A percentile compares a stretch with the other conserved stretches of the same genome.
phyloP scores from a whole-genome alignment of 2,329 filamentous ascomycete genomes.

The Chlorencoelia australis region DNA sequence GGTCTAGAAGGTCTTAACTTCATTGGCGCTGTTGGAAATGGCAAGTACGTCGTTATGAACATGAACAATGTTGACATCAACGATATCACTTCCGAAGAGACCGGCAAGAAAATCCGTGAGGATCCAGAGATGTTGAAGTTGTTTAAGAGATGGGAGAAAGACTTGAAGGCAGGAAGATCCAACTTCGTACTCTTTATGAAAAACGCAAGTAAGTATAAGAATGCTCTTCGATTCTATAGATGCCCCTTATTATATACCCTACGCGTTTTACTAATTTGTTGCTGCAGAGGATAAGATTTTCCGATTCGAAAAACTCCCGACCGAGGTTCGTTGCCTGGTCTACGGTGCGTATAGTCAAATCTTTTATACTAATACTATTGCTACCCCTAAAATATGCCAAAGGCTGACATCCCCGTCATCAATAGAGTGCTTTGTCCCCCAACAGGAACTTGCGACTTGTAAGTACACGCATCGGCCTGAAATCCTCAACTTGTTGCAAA shows the following conservation, averaged over 20 bases:
- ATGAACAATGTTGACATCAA: slow-evolving; percentile 5
- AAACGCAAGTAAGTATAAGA: slow-evolving; percentile 10
- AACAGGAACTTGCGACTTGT: slow-evolving; percentile 8
- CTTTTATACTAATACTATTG: background rate
- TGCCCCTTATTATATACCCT: background rate
- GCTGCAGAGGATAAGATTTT: slow-evolving; percentile 11
- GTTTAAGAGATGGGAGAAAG: slow-evolving; percentile 5
- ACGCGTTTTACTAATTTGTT: background rate
- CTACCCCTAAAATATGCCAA: no score
- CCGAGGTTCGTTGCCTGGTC: slow-evolving; percentile 12
- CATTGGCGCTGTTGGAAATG: no score
- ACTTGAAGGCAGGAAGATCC: slow-evolving; percentile 5
- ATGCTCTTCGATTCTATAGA: no score
- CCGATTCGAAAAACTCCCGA: slow-evolving; percentile 12
- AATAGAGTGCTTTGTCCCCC: background rate
- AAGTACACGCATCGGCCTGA: no score
- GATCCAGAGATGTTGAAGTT: slow-evolving; percentile 2
- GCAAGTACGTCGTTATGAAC: slow-evolving; percentile 14
- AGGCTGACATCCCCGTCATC: no score
- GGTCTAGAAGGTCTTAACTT: no score
- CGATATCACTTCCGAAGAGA: slow-evolving; percentile 11
- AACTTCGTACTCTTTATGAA: slow-evolving; percentile 10
- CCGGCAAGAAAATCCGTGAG: slow-evolving; percentile 8
- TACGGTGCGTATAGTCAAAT: slow-evolving; percentile 13
- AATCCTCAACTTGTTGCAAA: no score